Conservation (phyloP, 1,284 basidiomycete genomes). For the Microbotryum scabiosae region DNA sequence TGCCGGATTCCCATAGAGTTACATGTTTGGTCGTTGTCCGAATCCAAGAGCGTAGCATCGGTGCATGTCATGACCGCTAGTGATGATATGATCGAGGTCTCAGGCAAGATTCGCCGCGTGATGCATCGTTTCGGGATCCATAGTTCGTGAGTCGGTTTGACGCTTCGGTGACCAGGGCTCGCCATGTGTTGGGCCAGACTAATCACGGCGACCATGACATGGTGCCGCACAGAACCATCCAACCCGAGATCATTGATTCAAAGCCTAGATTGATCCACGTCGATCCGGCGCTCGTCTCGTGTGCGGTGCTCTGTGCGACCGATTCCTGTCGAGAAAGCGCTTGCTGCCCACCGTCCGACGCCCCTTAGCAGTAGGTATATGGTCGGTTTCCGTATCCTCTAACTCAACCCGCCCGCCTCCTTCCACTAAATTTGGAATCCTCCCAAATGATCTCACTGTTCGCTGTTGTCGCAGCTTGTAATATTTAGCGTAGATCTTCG, state of each 20-base stretch:
- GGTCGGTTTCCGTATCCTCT: too few relatives aligned
- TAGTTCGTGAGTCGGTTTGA: conserved; percentile 45
- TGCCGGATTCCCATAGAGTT: conserved; percentile 42
- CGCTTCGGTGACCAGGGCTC: too few relatives aligned
- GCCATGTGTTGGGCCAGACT: neutral
- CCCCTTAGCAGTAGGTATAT: too few relatives aligned
- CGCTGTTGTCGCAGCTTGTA: too few relatives aligned
- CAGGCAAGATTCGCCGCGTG: conserved; percentile 67
- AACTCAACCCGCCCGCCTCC: too few relatives aligned
- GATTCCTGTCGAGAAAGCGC: conserved; percentile 22
- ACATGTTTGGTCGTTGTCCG: conserved; percentile 91
- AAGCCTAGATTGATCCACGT: neutral
- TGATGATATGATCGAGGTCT: conserved; percentile 81
- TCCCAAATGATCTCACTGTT: too few relatives aligned
- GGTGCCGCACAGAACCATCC: conserved; percentile 33
- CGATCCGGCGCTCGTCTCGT: conserved; percentile 22
- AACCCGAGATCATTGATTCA: conserved; percentile 34
- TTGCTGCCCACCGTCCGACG: conserved; percentile 26
- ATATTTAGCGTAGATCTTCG: too few relatives aligned
- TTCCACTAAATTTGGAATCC: too few relatives aligned
- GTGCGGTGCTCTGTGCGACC: conserved; percentile 31
- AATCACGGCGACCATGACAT: neutral
- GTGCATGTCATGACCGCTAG: conserved; percentile 83
- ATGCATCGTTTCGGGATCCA: conserved; percentile 90
- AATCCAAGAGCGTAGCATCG: conserved; percentile 83